Conservation (phyloP, 441 rosid species). For the Codiaeum variegatum region DNA sequence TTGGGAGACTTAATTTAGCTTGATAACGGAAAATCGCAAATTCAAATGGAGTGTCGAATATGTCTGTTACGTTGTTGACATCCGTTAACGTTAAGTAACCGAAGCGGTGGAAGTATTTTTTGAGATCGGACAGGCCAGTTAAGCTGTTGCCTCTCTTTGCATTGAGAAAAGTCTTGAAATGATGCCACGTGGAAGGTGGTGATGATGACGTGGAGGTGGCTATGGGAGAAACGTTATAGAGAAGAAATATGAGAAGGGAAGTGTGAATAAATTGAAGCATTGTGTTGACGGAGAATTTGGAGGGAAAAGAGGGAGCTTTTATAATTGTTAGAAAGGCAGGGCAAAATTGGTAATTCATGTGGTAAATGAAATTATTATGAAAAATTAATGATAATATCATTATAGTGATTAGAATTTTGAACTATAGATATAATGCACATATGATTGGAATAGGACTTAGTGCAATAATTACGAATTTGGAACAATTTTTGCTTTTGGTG, state of each 20-base stretch:
- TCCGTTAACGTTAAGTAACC: constrained; percentile 39
- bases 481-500: background rate
- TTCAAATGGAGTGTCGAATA: constrained; percentile 28
- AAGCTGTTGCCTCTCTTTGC: constrained; percentile 30
- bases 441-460: constrained; percentile 10
- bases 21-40: constrained; percentile 44
- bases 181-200: constrained; percentile 20
- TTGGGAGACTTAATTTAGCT: constrained; percentile 39
- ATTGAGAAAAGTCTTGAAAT: constrained; percentile 29
- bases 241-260: constrained; percentile 27
- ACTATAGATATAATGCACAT: background rate
- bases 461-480: background rate
- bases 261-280: constrained; percentile 13
- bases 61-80: constrained; percentile 23
- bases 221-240: constrained; percentile 15
- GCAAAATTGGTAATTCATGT: constrained; percentile 9
- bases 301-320: constrained; percentile 25
- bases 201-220: background rate
- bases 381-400: background rate
- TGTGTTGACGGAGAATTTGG: background rate
- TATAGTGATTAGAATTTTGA: constrained; percentile 2
- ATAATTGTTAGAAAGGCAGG: constrained; percentile 27
- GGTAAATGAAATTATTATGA: background rate
- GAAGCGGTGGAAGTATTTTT: constrained; percentile 48
- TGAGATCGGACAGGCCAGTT: constrained; percentile 39